Percentiles rank a stretch among this genome's conserved stretches.
These are phyloP conservation scores for Apiotrichum brassicae DNA, from an alignment of 1,284 basidiomycete species.

Conservation along the genomic window DNA sequence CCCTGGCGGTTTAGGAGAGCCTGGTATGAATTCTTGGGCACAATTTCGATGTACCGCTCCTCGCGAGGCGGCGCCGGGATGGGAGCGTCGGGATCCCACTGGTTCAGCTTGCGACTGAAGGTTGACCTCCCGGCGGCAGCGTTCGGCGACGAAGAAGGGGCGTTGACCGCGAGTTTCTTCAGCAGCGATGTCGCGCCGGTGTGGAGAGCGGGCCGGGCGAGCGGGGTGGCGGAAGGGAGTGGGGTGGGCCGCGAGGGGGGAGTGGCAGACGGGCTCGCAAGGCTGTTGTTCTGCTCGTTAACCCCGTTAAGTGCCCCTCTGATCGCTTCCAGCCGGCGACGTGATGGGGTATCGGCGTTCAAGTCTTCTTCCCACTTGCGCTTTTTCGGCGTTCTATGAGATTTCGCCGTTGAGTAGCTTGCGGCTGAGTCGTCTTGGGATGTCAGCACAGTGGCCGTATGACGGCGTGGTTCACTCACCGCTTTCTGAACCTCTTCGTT, in stretches of 20 bases:
- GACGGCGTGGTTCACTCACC: background rate
- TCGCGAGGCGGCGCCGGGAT: background rate
- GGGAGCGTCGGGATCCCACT: background rate
- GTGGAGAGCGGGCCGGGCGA: background rate
- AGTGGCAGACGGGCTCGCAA: too few species aligned
- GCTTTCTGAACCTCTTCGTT: too few species aligned
- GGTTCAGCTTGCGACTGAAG: background rate
- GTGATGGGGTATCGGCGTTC: background rate
- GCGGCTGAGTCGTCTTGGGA: background rate
- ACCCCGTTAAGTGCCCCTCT: background rate
- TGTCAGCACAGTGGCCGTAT: background rate
- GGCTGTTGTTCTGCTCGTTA: too few species aligned
- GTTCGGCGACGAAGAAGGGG: too few species aligned
- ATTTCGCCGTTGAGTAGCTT: background rate
- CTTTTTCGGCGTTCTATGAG: background rate
- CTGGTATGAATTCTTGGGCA: slow-evolving; percentile 3
- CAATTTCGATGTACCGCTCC: slow-evolving; percentile 12
- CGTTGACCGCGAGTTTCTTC: too few species aligned
- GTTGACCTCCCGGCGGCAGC: background rate
- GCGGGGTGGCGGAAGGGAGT: background rate
- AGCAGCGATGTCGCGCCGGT: background rate
- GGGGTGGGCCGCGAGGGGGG: background rate
- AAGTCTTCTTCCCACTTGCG: background rate
- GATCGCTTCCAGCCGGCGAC: background rate
- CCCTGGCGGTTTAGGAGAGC: slow-evolving; percentile 16